These are phyloP conservation scores for Saccharomycopsis fodiens DNA, from an alignment of 805 yeast genomes.

Conservation along the genomic window DNA sequence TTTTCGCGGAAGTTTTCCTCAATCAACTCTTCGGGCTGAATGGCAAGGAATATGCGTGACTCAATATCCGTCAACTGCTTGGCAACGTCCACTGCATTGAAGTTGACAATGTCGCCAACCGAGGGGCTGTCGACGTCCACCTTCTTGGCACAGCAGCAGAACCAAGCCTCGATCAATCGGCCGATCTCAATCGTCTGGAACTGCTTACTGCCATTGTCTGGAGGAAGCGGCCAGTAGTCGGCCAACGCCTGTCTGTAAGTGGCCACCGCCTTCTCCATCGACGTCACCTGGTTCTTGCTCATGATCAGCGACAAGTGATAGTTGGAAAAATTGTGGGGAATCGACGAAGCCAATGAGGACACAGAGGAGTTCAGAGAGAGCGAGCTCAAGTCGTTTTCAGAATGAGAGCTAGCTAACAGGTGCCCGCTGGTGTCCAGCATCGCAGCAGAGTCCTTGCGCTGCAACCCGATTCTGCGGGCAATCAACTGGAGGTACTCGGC, in stretches of 20 bases:
- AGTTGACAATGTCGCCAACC: slow-evolving; percentile 35
- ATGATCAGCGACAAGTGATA: slow-evolving; percentile 31
- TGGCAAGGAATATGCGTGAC: slow-evolving; percentile 53
- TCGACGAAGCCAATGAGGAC: slow-evolving; percentile 33
- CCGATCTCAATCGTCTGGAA: slow-evolving; percentile 24
- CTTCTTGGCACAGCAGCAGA: slow-evolving; percentile 41
- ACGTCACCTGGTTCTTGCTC: slow-evolving; percentile 29
- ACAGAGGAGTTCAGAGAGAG: slow-evolving; percentile 33
- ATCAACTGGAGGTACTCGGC: slow-evolving; percentile 15
- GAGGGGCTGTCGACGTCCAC: slow-evolving; percentile 12
- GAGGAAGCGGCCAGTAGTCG: slow-evolving; percentile 22
- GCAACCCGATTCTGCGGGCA: slow-evolving; percentile 17
- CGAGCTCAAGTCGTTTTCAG: slow-evolving; percentile 27
- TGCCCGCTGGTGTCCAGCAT: slow-evolving; percentile 40
- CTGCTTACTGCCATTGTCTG: not conserved
- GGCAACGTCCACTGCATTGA: slow-evolving; percentile 68
- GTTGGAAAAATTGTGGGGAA: slow-evolving; percentile 65
- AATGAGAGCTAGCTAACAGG: slow-evolving; percentile 35
- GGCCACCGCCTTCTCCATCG: slow-evolving; percentile 39
- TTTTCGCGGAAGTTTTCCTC: slow-evolving; percentile 57
- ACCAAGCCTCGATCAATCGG: slow-evolving; percentile 41
- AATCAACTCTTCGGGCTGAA: slow-evolving; percentile 58
- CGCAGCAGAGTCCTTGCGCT: slow-evolving; percentile 29
- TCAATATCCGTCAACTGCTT: slow-evolving; percentile 72
- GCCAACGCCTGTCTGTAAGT: slow-evolving; percentile 46